Evolutionary conservation across 225 moss, liverwort and hornwort species (phyloP).

Genomic region (Marchantia paleacea): DNA sequence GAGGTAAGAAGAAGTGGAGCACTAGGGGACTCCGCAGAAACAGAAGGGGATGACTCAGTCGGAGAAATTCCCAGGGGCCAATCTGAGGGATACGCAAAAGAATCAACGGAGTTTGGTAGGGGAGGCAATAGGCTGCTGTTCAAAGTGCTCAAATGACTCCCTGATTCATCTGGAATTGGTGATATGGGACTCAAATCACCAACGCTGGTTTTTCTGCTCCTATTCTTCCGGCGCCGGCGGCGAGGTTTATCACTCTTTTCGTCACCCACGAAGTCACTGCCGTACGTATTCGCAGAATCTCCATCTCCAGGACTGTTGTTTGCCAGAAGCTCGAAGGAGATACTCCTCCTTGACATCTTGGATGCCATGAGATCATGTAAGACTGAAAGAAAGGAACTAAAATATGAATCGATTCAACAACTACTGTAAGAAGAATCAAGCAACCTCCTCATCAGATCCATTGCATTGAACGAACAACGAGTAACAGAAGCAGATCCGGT

Average conservation of each 20-base stretch:
- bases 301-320: slow-evolving; percentile 67
- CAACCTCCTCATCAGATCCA: background rate
- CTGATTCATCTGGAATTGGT: slow-evolving; percentile 21
- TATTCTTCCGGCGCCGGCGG: slow-evolving; percentile 51
- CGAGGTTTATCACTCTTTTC: slow-evolving; percentile 48
- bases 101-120: slow-evolving; percentile 21
- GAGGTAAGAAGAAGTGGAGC: background rate
- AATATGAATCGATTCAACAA: background rate
- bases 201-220: slow-evolving; percentile 46
- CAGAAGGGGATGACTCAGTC: slow-evolving; percentile 16
- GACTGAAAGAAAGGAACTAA: background rate
- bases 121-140: slow-evolving; percentile 11
- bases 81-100: slow-evolving; percentile 20
- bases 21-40: slow-evolving; percentile 22
- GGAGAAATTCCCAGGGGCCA: slow-evolving; percentile 30
- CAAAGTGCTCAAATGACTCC: slow-evolving; percentile 20
- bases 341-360: slow-evolving; percentile 39
- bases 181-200: slow-evolving; percentile 38
- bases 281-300: slow-evolving; percentile 23
- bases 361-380: slow-evolving; percentile 42
- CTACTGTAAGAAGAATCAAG: background rate
- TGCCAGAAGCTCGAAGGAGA: slow-evolving; percentile 62
- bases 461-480: background rate
- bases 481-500: background rate
- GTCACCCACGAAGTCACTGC: background rate